Evolutionary conservation across 1,284 basidiomycete genomes (phyloP), one percentile per base, ranked within the genome.

Genomic region (Farysia itapuensis): DNA sequence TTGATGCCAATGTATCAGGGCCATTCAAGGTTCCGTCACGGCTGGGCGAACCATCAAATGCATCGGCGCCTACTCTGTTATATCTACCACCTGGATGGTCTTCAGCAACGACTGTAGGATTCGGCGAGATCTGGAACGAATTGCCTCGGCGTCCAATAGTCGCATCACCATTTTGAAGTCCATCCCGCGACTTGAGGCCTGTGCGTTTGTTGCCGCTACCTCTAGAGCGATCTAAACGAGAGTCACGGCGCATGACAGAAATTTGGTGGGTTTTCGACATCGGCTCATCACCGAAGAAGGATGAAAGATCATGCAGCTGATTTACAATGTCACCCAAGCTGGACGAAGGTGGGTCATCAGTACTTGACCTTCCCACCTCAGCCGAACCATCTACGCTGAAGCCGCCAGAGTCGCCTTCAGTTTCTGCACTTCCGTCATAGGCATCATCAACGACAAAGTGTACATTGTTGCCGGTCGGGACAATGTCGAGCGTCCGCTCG

Each of bases 301-400:
- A 53, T 9, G 68, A 69, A 18, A 75, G 38, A 32, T 75, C 72
- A 35, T 73, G 68, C 19, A 75, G 61, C 63, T 75, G 74, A 16
- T 52, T 63, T 23, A 74, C 72, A 14, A 75, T 50, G 15, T 67
- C 64, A 13, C 61, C 70, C 37, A 75, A 34, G 32, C 61, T 63
- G 2, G 43, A 39, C 15, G 40, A 32, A 24, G 52, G 43, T 21
- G 35, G 28, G 5, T 42, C 44, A 1, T 49, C 60, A 32, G 11
- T 38, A 24, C 42, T 35, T 14, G 33, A 13, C 4, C 46, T 49
- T 5, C 47, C 50, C 6, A 46, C 49, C 6, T 45, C 57, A 1
- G 50, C 45, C 14, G 49, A 49, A 12, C 64, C 64, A 21, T 64
- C 56, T 2, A 63, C 43, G 3, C 38, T 44, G 15, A 52, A 56